Evolutionary conservation across 768 basidiomycete species (phyloP).

Genomic region (Xerocomus potaroensis): DNA sequence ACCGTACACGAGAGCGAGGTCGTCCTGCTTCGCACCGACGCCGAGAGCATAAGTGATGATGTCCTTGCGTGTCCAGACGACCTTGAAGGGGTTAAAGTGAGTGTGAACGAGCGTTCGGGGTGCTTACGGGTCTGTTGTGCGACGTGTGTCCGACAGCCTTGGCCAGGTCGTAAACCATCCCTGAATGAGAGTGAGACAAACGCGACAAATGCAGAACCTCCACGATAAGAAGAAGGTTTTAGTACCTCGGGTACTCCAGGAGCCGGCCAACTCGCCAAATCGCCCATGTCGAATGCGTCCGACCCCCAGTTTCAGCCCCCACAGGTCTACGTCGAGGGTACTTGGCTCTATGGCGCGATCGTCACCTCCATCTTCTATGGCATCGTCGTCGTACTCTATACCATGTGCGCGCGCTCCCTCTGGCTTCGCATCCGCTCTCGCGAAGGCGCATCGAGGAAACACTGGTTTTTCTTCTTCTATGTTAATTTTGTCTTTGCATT

Average conservation of each 20-base stretch:
- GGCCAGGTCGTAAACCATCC: conserved; percentile 59
- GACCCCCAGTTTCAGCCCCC: conserved; percentile 8
- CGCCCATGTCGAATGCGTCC: conserved; percentile 15
- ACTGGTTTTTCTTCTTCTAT: conserved; percentile 29
- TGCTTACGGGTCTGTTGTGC: conserved; percentile 47
- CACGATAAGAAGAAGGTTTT: too few species aligned
- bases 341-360: conserved; percentile 31
- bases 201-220: too few species aligned
- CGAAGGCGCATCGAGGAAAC: conserved; percentile 7
- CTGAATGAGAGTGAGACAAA: too few species aligned
- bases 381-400: conserved; percentile 22
- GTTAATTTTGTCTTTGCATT: conserved; percentile 27
- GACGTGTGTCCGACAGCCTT: conserved; percentile 61
- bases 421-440: conserved; percentile 19
- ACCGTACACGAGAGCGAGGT: conserved; percentile 73
- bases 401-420: conserved; percentile 26
- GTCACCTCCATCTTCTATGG: conserved; percentile 27
- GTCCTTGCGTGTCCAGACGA: conserved; percentile 82
- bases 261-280: too few species aligned
- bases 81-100: conserved; percentile 38
- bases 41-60: conserved; percentile 74
- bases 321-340: conserved; percentile 21
- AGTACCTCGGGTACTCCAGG: too few species aligned
- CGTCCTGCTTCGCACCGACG: conserved; percentile 76
- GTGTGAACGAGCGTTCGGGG: neutral